A percentile compares a stretch with the other conserved stretches of the same genome.
phyloP scores from a whole-genome alignment of 2,329 filamentous ascomycete species.

The Neofusicoccum sp. region DNA sequence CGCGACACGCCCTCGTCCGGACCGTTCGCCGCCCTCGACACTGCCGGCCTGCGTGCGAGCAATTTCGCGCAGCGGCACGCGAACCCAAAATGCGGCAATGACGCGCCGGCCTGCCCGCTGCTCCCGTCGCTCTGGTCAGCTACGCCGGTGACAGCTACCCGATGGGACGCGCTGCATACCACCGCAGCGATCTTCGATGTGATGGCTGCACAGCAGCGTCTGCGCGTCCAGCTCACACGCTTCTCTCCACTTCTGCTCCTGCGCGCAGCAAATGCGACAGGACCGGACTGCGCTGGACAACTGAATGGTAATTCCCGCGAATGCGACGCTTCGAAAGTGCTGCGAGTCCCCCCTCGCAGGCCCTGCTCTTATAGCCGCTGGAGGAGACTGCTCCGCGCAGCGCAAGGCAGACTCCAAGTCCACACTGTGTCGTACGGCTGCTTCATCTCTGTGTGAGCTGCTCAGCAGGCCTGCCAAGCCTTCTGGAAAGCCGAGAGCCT shows the following conservation, averaged over 20 bases:
- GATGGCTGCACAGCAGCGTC: constrained; percentile 8
- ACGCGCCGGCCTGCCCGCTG: not conserved
- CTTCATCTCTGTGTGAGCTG: constrained; percentile 7
- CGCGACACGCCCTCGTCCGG: not conserved
- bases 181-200: constrained; percentile 11
- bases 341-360: not conserved
- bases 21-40: not conserved
- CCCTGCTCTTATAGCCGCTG: not conserved
- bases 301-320: too few relatives aligned
- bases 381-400: not conserved
- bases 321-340: not conserved
- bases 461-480: not conserved
- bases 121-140: constrained; percentile 1
- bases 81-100: constrained; percentile 1
- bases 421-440: not conserved
- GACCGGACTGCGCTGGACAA: not conserved
- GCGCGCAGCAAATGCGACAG: not conserved
- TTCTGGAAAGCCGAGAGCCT: not conserved
- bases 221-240: constrained; percentile 11
- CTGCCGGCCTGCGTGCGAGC: not conserved
- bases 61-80: constrained; percentile 6
- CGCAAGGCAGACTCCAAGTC: not conserved
- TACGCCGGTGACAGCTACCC: constrained; percentile 9
- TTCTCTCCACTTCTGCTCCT: not conserved
- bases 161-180: constrained; percentile 3